Evolutionary conservation across 2,329 filamentous ascomycete species (phyloP), one percentile per base, ranked within the genome.

Genomic region (Nemania sp.): DNA sequence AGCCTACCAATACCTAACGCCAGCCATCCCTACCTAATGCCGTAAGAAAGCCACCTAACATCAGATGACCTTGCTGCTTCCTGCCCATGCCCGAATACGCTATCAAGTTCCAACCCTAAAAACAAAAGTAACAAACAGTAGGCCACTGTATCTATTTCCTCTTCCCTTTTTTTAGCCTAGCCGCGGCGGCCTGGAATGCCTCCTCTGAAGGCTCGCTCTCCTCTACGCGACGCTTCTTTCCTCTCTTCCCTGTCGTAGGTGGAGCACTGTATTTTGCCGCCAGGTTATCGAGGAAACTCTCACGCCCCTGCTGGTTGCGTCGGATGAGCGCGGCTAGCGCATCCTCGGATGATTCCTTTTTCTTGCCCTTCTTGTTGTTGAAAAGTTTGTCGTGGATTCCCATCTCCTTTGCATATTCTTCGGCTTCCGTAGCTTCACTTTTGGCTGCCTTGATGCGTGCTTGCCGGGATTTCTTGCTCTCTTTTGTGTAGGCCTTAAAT

Each of bases 321-420:
- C 88, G 87, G 69, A 97, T 97, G 75, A 97, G 78, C 1, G 92
- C 92, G n/a, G 90, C 89, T 45, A 97, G 82, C 22, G 80, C 82
- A 35, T 84, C 82, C 73, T 88, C 86, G 0, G 85, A 84, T 5
- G 75, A 72, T 45, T 76, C 79, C 69, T 83, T 80, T 64, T 82
- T 83, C 41, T 81, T 83, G 74, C 55, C 81, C 43, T 78, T 77
- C 6, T 82, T 81, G 64, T 80, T 80, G 1, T 83, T 87, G 72
- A 90, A 91, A 29, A 93, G 77, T 77, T 91, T 90, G 65, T 93
- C 91, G 73, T 92, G 87, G 3, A 93, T 86, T 2, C 92, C 92
- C 2, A 95, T 79, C 79, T 95, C 88, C 79, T 92, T 91, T 0
- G 91, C 91, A 68, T 92, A 86, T 68, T 92, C 89, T 77, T 91